Evolutionary conservation across 2,329 filamentous ascomycete genomes (phyloP).

Genomic region (Penicillium sp.): DNA sequence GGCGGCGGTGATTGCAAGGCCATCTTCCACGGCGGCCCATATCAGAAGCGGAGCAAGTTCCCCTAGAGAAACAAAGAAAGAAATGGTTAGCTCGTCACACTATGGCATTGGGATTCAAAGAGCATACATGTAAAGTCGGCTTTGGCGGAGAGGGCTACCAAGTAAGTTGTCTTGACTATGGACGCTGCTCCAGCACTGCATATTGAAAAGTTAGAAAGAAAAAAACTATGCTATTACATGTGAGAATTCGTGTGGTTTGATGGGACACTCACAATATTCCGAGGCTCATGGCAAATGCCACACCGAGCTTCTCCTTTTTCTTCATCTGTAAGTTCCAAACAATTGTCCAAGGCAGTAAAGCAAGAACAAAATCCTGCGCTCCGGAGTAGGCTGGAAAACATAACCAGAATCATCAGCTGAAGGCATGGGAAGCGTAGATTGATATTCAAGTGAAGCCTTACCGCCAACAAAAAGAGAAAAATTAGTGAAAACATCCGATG

Average conservation of each 20-base stretch:
- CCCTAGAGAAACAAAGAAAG: slow-evolving; percentile 2
- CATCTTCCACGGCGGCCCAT: slow-evolving; percentile 33
- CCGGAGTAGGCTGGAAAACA: slow-evolving; percentile 19
- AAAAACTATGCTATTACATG: not conserved
- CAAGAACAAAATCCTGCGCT: slow-evolving; percentile 39
- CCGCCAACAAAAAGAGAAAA: slow-evolving; percentile 26
- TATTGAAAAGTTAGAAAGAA: not conserved
- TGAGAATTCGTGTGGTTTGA: not conserved
- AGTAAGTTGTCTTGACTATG: slow-evolving; percentile 25
- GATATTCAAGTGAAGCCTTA: not conserved
- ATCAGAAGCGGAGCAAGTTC: slow-evolving; percentile 23
- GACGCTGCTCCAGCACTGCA: slow-evolving; percentile 21
- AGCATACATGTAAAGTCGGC: slow-evolving; percentile 25
- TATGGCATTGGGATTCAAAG: not conserved
- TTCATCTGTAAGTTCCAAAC: slow-evolving; percentile 39
- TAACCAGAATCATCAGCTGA: not conserved
- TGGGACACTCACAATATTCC: slow-evolving; percentile 30
- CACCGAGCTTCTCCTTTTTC: slow-evolving; percentile 40
- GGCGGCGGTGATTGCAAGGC: slow-evolving; percentile 31
- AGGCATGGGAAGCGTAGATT: not conserved
- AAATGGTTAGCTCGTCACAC: not conserved
- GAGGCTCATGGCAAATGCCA: slow-evolving; percentile 42
- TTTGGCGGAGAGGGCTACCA: slow-evolving; percentile 22
- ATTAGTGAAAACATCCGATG: slow-evolving; percentile 19
- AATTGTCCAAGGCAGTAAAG: slow-evolving; percentile 41